Evolutionary conservation across 208 protist species (phyloP), one percentile per base, ranked within the genome.

Genomic region (Trypanosoma scelopori): DNA sequence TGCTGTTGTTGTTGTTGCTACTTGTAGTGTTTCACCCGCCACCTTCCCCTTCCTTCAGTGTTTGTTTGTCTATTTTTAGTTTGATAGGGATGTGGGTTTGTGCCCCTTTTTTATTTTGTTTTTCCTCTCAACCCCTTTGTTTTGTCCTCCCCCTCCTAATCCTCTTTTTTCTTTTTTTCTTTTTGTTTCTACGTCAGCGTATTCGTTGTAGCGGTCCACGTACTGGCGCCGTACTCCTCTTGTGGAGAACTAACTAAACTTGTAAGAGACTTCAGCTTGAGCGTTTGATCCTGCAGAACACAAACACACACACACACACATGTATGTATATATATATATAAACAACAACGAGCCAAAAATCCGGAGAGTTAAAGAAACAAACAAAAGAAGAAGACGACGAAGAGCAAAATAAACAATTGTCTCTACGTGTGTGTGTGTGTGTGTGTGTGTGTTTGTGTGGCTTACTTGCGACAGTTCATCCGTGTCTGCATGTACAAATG

Each of bases 211-310:
- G 37, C 35, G 37, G 56, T 28, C 42, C 48, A 32, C 39, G 12
- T 61, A 61, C 12, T 35, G 32, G 15, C 30, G 9, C 32, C 23
- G 20, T 9, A 61, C 58, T 64, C 58, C 46, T 41, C 3, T 64
- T 37, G 15, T 53, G 58, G 58, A 64, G 58, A 52, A 37, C 20
- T 25, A 52, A 27, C 28, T 53, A 28, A 28, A 39, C 18, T 41
- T 52, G 37, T 53, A 64, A 64, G 22, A 39, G 42, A 64, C 58
- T 50, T 64, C 58, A 64, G 58, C 30, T 50, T 64, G 41, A 52
- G 32, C 4, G 28, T 32, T 16, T n/a, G 27, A 15, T 25, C 11
- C 47, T 15, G 16, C 13, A 58, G 30, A 25, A 52, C 0, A 65
- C 2, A 53, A 13, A 65, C 45, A 45, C 49, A 65, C 59, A 45